Evolutionary conservation across 768 basidiomycete genomes (phyloP), one percentile per base, ranked within the genome.

Genomic region (Pleurotus cornucopiae): DNA sequence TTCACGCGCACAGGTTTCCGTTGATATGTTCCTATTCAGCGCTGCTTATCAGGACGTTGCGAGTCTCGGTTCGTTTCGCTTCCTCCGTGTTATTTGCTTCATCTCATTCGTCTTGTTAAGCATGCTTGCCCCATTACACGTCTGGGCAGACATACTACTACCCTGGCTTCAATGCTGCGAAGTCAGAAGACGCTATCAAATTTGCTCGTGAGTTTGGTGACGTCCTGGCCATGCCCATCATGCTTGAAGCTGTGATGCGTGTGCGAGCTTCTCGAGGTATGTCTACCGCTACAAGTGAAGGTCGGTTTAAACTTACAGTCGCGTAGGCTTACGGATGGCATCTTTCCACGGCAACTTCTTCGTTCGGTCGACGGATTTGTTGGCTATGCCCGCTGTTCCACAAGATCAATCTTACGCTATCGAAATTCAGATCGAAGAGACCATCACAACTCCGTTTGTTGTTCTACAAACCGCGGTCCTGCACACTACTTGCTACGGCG

Each of bases 311-410:
- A 34, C 9, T 34, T 34, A 34, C 2, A 34, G 2, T 9, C 54
- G 16, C 30, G 2, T 58, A 89, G 89, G 95, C 59, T 75, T 98
- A 45, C 88, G 94, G 49, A 93, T 98, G 94, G 87, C 94, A 5
- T 91, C 92, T 0, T 98, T 96, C 89, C 94, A 98, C 63, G 96
- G 96, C 59, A 98, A 98, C 76, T 97, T 98, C 78, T 98, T 98
- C 67, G 93, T 97, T 56, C 88, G 96, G 52, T 97, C 94, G 20
- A 98, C 96, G 18, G 96, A 98, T 71, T 82, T 98, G 4, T 81
- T 98, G 37, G 93, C 96, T 2, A 90, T 98, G 81, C 94, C 96
- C 2, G 88, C 94, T 6, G 95, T 98, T n/a, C 94, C 96, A 13
- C 85, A 90, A 64, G 94, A 98, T 64, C 91, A 97, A 69, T 94